Conservation (phyloP, 2,329 filamentous ascomycete genomes). For the Leptographium galeiforme region DNA sequence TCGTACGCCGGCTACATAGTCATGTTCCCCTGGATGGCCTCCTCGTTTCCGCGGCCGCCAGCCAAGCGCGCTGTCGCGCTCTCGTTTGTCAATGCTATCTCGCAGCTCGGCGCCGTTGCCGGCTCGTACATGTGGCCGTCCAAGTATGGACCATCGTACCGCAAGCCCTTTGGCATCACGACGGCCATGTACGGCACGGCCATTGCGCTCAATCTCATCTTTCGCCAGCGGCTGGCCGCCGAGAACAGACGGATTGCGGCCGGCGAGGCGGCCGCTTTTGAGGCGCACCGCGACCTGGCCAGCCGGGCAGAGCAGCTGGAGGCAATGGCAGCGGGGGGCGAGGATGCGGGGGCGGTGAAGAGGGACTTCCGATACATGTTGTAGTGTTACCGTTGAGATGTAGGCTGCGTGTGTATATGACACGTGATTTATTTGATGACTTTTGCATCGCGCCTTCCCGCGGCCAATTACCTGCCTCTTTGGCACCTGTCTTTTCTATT, state of each 20-base stretch:
- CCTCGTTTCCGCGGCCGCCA: conserved; percentile 60
- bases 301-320: too few relatives aligned
- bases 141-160: conserved; percentile 43
- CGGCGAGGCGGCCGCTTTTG: too few relatives aligned
- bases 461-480: too few relatives aligned
- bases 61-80: conserved; percentile 58
- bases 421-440: too few relatives aligned
- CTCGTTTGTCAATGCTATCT: conserved; percentile 63
- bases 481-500: too few relatives aligned
- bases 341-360: too few relatives aligned
- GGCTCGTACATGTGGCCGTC: conserved; percentile 48
- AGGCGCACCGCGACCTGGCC: too few relatives aligned
- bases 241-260: background rate
- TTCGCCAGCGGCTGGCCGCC: conserved; percentile 45
- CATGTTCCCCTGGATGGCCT: conserved; percentile 60
- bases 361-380: too few relatives aligned
- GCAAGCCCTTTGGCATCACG: conserved; percentile 14
- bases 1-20: conserved; percentile 54
- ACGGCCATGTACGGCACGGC: conserved; percentile 51
- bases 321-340: too few relatives aligned
- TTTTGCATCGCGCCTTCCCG: too few relatives aligned
- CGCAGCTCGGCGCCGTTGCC: conserved; percentile 58
- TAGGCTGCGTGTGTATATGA: too few relatives aligned
- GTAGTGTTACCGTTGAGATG: too few relatives aligned
- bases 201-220: conserved; percentile 37